phyloP scores from a whole-genome alignment of 345 rosid genomes.

The Bruguiera parviflora region DNA sequence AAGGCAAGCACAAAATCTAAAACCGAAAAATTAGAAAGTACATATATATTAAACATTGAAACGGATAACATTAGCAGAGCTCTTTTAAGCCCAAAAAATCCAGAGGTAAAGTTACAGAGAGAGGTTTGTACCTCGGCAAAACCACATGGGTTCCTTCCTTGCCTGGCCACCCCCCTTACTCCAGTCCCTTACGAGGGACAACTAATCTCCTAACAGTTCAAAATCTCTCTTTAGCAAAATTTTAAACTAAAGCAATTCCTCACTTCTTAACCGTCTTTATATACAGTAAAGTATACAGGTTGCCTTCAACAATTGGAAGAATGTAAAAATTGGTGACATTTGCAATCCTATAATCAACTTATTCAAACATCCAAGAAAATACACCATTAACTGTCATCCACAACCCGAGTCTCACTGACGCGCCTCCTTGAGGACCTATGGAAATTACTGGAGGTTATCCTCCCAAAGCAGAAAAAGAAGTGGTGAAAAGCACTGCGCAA shows the following conservation, averaged over 20 bases:
- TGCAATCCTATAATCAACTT: conserved; percentile 11
- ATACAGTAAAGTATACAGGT: conserved; percentile 38
- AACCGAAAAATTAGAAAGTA: conserved; percentile 1
- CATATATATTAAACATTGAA: background rate
- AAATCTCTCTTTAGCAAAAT: conserved; percentile 14
- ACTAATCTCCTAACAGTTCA: conserved; percentile 17
- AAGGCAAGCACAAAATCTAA: background rate
- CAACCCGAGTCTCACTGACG: conserved; percentile 12
- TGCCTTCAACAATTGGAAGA: conserved; percentile 26
- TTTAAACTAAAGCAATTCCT: conserved; percentile 8
- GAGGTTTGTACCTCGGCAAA: conserved; percentile 24
- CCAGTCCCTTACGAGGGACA: background rate
- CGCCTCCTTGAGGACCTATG: conserved; percentile 35
- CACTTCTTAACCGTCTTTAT: conserved; percentile 26
- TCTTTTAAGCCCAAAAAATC: background rate
- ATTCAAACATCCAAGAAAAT: conserved; percentile 3
- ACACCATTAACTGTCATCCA: conserved; percentile 27
- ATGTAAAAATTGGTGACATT: conserved; percentile 13
- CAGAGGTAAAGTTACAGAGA: conserved; percentile 10
- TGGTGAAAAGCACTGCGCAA: conserved; percentile 37
- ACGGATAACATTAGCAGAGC: background rate
- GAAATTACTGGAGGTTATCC: conserved; percentile 15
- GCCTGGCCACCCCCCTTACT: background rate
- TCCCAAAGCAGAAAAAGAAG: conserved; percentile 32
- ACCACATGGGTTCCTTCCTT: conserved; percentile 16